Conservation (phyloP, 2,329 filamentous ascomycete species). For the Diaporthe helianthi region DNA sequence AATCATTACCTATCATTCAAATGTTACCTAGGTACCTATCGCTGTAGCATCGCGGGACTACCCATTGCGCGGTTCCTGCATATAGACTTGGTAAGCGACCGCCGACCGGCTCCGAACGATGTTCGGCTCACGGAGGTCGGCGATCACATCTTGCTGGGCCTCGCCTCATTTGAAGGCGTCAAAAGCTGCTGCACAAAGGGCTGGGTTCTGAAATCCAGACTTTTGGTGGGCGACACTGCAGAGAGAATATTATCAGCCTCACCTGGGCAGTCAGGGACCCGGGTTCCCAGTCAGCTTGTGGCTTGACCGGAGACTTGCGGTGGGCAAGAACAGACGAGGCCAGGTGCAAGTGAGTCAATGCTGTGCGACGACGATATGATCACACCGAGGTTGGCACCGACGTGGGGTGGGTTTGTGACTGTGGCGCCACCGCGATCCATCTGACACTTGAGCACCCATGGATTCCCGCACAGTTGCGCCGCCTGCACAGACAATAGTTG, state of each 20-base stretch:
- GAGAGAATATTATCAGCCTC: slow-evolving; percentile 21
- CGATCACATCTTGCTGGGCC: slow-evolving; percentile 15
- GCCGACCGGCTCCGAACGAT: slow-evolving; percentile 13
- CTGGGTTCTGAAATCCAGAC: background rate
- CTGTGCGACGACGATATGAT: slow-evolving; percentile 23
- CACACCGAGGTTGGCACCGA: slow-evolving; percentile 19
- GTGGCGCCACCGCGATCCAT: slow-evolving; percentile 17
- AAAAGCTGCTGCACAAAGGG: slow-evolving; percentile 1
- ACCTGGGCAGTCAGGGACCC: slow-evolving; percentile 15
- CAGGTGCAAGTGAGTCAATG: slow-evolving; percentile 19
- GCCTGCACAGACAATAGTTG: slow-evolving; percentile 8
- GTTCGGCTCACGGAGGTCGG: slow-evolving; percentile 24
- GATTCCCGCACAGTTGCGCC: slow-evolving; percentile 10
- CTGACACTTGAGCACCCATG: no score
- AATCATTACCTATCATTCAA: slow-evolving; percentile 22
- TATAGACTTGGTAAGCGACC: background rate
- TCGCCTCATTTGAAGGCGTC: slow-evolving; percentile 29
- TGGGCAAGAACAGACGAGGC: slow-evolving; percentile 23
- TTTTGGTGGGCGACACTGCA: slow-evolving; percentile 29
- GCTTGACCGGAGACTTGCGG: slow-evolving; percentile 19
- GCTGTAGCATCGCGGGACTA: background rate
- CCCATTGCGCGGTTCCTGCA: slow-evolving; percentile 14
- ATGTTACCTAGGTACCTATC: no score
- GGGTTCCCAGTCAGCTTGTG: background rate
- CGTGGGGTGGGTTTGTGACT: slow-evolving; percentile 24